Evolutionary conservation across 2,329 filamentous ascomycete species (phyloP).

Genomic region (Nothomitra cinnamomea): DNA sequence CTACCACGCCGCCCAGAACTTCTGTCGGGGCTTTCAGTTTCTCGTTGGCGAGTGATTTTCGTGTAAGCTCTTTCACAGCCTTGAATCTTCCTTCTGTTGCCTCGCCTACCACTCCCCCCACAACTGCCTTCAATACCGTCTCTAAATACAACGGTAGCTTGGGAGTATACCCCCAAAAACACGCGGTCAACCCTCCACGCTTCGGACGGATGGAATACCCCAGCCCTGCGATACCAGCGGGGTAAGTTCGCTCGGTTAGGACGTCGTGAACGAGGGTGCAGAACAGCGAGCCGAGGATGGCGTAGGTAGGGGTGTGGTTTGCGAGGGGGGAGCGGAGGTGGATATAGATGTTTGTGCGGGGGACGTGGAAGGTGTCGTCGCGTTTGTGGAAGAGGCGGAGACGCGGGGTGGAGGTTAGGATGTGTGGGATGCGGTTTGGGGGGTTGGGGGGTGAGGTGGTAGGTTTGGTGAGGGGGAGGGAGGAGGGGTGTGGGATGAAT

Average conservation of each 20-base stretch:
- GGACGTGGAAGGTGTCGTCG: conserved; percentile 96
- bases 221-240: conserved; percentile 81
- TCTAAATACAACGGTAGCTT: conserved; percentile 83
- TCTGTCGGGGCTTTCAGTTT: conserved; percentile 77
- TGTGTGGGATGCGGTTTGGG: conserved; percentile 73
- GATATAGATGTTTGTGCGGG: conserved; percentile 78
- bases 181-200: conserved; percentile 55
- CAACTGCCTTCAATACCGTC: conserved; percentile 58
- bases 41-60: conserved; percentile 66
- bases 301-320: conserved; percentile 61
- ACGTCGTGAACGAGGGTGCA: conserved; percentile 76
- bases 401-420: conserved; percentile 38
- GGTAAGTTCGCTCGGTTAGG: conserved; percentile 84
- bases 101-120: conserved; percentile 69
- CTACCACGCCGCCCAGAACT: conserved; percentile 68
- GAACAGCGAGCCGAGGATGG: conserved; percentile 63
- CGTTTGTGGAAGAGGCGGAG: conserved; percentile 88
- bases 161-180: conserved; percentile 85
- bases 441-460: conserved; percentile 54
- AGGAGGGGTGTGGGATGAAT: conserved; percentile 61
- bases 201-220: conserved; percentile 64
- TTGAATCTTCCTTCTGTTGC: conserved; percentile 59
- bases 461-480: conserved; percentile 85
- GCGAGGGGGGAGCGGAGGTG: conserved; percentile 64
- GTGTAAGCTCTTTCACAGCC: conserved; percentile 73